Evolutionary conservation across 2,329 filamentous ascomycete species (phyloP), one percentile per base, ranked within the genome.

Genomic region (Didymella segeticola): DNA sequence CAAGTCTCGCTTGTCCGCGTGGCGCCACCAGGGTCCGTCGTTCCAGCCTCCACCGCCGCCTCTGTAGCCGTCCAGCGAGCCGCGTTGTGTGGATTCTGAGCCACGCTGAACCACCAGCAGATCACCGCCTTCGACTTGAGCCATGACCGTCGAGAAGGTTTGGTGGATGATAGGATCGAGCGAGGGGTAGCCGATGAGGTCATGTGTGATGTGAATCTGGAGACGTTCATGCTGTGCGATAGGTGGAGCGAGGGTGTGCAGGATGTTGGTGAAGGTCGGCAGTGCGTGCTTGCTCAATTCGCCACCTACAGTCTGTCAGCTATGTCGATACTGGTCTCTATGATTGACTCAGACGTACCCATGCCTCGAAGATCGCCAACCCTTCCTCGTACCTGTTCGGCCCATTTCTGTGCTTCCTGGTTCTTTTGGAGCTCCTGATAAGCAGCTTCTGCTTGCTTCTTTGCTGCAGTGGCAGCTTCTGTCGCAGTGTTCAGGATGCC

Each of bases 51-150:
- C 82, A 23, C 80, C 78, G 9, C 86, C 84, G 22, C 82, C 75
- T 33, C 77, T 77, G 66, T 82, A 83, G 31, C 82, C 82, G 53
- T 80, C 82, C 41, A 89, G 81, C 2, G 86, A 86, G 34, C 83
- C 85, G 38, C 87, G 87, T 25, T 86, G 86, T 39, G 87, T 85
- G 42, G 88, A 90, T 76, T 98, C 95, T 57, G 91, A 89, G 17
- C 95, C 95, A 30, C 93, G 90, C 77, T 99, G 95, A 56, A 98
- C 87, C 49, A 99, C 95, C 47, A 98, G 83, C 15, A 99, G 82
- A 68, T 98, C 95, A 49, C 95, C 95, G 61, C 95, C 95, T 77
- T 99, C 95, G 38, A 99, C 95, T 78, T 99, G 95, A n/a, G 92
- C 86, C 95, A 99, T 99, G 68, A 99, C 93, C 47, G 92, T 88